phyloP scores from a whole-genome alignment of 2,329 filamentous ascomycete genomes.

The Chaetomiaceae sp. region DNA sequence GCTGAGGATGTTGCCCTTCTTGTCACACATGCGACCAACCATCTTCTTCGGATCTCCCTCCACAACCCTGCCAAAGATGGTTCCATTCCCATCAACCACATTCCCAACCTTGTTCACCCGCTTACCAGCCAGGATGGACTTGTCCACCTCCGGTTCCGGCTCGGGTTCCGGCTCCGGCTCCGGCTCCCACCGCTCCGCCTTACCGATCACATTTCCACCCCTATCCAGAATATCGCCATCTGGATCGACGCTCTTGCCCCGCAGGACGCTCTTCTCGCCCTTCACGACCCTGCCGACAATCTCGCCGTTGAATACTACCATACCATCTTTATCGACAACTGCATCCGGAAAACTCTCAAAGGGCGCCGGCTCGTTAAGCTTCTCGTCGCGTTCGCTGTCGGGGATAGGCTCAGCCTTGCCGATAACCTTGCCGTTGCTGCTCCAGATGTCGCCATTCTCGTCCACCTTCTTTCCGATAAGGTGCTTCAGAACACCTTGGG shows the following conservation, averaged over 20 bases:
- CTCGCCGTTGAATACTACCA: conserved; percentile 44
- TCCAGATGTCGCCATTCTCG: conserved; percentile 66
- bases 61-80: conserved; percentile 60
- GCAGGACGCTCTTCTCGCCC: conserved; percentile 59
- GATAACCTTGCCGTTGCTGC: conserved; percentile 63
- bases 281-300: conserved; percentile 59
- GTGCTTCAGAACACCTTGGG: conserved; percentile 59
- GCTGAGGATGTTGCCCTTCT: conserved; percentile 66
- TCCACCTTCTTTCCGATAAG: conserved; percentile 62
- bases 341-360: conserved; percentile 58
- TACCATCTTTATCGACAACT: conserved; percentile 49
- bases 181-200: conserved; percentile 35
- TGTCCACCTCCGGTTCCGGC: conserved; percentile 48
- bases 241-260: conserved; percentile 62
- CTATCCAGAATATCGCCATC: conserved; percentile 67
- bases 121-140: conserved; percentile 63
- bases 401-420: conserved; percentile 64
- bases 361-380: conserved; percentile 42
- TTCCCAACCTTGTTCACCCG: conserved; percentile 68
- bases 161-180: conserved; percentile 31
- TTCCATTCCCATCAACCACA: conserved; percentile 50
- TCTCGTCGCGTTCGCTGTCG: conserved; percentile 47
- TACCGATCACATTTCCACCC: conserved; percentile 62
- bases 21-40: conserved; percentile 65
- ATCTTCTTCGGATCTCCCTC: conserved; percentile 63